Evolutionary conservation across 2,329 filamentous ascomycete species (phyloP).

Genomic region (Fusarium transvaalense): DNA sequence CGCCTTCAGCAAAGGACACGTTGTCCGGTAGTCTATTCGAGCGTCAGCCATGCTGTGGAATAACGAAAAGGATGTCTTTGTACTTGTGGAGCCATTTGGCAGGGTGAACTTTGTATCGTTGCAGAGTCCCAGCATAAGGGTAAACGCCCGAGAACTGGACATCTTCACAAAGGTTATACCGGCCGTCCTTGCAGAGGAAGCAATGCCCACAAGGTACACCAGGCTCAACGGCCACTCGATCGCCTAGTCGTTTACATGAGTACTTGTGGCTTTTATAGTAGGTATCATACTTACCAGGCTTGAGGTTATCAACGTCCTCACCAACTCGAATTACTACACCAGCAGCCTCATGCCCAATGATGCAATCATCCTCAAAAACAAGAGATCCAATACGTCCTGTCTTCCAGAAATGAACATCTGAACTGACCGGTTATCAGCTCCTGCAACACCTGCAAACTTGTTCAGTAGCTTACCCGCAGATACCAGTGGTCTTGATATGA

Average conservation of each 20-base stretch:
- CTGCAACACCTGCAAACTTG: neutral
- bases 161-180: constrained; percentile 73
- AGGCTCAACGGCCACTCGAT: constrained; percentile 75
- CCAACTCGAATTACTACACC: constrained; percentile 70
- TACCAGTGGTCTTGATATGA: constrained; percentile 72
- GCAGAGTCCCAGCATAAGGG: constrained; percentile 70
- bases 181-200: constrained; percentile 69
- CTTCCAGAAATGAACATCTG: constrained; percentile 78
- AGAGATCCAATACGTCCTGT: constrained; percentile 72
- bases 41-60: constrained; percentile 6
- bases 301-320: constrained; percentile 64
- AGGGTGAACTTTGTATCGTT: constrained; percentile 71
- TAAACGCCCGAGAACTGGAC: constrained; percentile 73
- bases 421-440: constrained; percentile 54
- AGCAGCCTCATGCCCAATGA: constrained; percentile 74
- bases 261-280: neutral
- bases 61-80: neutral
- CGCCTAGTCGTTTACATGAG: constrained; percentile 56
- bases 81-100: constrained; percentile 70
- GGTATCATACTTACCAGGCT: constrained; percentile 53
- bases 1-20: constrained; percentile 69
- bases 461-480: constrained; percentile 66
- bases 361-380: constrained; percentile 72
- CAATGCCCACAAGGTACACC: constrained; percentile 73
- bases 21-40: constrained; percentile 63